Evolutionary conservation across 768 basidiomycete species (phyloP).

Genomic region (Xerocomellus dryophilus): DNA sequence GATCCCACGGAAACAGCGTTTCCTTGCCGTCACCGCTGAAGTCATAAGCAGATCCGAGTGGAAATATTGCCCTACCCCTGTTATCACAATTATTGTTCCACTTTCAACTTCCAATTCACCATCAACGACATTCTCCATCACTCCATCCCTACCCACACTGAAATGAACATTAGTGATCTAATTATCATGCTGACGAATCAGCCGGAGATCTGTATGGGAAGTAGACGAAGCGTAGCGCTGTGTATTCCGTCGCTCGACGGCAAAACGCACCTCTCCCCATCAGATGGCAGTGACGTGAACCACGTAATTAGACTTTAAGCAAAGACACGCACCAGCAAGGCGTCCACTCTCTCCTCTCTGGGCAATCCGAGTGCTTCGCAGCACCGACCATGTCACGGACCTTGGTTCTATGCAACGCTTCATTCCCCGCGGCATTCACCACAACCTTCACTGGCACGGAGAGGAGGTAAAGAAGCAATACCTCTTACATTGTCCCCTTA

Average conservation of each 20-base stretch:
- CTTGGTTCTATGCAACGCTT: slow-evolving; percentile 18
- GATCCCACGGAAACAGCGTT: slow-evolving; percentile 13
- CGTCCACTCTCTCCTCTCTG: slow-evolving; percentile 17
- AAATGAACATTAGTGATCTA: slow-evolving; percentile 17
- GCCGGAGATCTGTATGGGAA: slow-evolving; percentile 15
- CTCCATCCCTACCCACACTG: slow-evolving; percentile 10
- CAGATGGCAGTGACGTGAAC: slow-evolving; percentile 33
- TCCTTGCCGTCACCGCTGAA: slow-evolving; percentile 27
- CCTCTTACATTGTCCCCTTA: slow-evolving; percentile 7
- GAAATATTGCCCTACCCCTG: slow-evolving; percentile 12
- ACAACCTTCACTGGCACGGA: slow-evolving; percentile 8
- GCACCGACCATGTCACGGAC: slow-evolving; percentile 21
- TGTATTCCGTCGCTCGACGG: slow-evolving; percentile 10
- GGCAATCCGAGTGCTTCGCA: slow-evolving; percentile 19
- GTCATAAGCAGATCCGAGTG: slow-evolving; percentile 33
- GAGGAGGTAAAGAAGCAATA: slow-evolving; percentile 11
- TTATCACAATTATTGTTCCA: slow-evolving; percentile 21
- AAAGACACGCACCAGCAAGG: slow-evolving; percentile 31
- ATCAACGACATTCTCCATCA: slow-evolving; percentile 21
- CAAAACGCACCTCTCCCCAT: slow-evolving; percentile 17
- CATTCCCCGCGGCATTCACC: slow-evolving; percentile 34
- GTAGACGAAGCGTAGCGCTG: slow-evolving; percentile 8
- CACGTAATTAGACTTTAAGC: slow-evolving; percentile 40
- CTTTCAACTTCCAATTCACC: slow-evolving; percentile 20
- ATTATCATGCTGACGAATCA: slow-evolving; percentile 11